A percentile compares a stretch with the other conserved stretches of the same genome.
These are phyloP conservation scores for Apiospora sp. DNA, from an alignment of 2,329 filamentous ascomycete species.

Conservation along the genomic window DNA sequence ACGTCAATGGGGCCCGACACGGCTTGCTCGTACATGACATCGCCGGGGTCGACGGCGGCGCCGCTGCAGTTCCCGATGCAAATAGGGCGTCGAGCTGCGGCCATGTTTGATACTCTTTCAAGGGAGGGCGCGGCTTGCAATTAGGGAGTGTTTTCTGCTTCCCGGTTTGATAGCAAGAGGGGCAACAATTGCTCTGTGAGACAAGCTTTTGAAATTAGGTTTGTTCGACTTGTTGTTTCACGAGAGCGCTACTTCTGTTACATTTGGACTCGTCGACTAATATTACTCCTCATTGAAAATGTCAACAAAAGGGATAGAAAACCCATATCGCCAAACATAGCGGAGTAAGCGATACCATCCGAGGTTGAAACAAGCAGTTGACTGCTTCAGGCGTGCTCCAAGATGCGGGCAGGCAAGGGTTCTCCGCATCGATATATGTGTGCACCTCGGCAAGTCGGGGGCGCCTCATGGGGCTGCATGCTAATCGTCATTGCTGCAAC, in stretches of 20 bases:
- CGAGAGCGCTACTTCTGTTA: neutral
- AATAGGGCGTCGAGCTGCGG: conserved; percentile 30
- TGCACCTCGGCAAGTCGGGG: neutral
- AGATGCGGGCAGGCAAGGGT: conserved; percentile 1
- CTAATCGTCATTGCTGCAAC: neutral
- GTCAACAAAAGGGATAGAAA: neutral
- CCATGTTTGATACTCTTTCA: conserved; percentile 19
- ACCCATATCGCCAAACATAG: neutral
- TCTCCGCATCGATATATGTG: neutral
- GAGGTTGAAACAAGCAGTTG: neutral
- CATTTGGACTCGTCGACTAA: neutral
- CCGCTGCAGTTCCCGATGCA: conserved; percentile 38
- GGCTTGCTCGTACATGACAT: conserved; percentile 35
- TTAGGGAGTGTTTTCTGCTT: neutral
- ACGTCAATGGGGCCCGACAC: conserved; percentile 50
- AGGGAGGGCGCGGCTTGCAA: neutral
- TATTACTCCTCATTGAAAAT: neutral
- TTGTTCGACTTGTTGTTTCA: neutral
- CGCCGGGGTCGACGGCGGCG: conserved; percentile 33
- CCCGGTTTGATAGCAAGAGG: neutral
- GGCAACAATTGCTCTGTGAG: neutral
- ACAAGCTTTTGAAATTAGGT: neutral
- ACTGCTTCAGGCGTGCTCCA: neutral
- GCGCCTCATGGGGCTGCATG: neutral
- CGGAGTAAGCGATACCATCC: neutral